Percentiles rank a stretch among this genome's conserved stretches.
These are phyloP conservation scores for Diaporthe nobilis DNA, from an alignment of 2,329 filamentous ascomycete species.

Conservation along the genomic window DNA sequence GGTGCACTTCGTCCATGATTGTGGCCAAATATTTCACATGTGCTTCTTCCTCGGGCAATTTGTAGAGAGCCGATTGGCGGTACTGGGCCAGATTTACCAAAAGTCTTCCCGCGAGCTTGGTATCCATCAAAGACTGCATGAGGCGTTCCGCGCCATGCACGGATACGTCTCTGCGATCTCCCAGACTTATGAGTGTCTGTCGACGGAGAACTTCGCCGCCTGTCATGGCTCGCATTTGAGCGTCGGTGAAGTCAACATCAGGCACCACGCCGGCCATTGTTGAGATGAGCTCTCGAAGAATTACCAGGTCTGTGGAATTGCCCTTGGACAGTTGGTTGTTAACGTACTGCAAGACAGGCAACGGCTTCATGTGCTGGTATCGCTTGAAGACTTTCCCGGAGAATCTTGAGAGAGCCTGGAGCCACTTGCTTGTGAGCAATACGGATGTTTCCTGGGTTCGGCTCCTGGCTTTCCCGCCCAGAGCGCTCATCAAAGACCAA, in stretches of 20 bases:
- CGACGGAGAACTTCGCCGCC: conserved; percentile 85
- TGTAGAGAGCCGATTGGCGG: conserved; percentile 87
- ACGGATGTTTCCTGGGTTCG: conserved; percentile 74
- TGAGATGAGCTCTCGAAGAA: conserved; percentile 89
- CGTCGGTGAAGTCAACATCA: conserved; percentile 88
- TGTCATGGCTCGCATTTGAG: conserved; percentile 88
- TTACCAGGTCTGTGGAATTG: conserved; percentile 91
- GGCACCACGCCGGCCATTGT: conserved; percentile 96
- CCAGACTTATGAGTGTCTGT: conserved; percentile 83
- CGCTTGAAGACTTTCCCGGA: conserved; percentile 90
- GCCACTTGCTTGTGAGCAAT: conserved; percentile 88
- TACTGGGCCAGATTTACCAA: conserved; percentile 94
- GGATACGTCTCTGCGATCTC: conserved; percentile 85
- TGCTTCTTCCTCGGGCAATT: conserved; percentile 77
- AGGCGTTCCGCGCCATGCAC: conserved; percentile 83
- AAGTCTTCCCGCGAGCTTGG: conserved; percentile 83
- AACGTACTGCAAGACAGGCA: conserved; percentile 91
- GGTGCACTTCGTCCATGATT: conserved; percentile 90
- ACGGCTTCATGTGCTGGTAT: conserved; percentile 86
- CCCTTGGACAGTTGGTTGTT: conserved; percentile 84
- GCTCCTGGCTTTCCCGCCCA: conserved; percentile 73
- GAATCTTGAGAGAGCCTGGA: conserved; percentile 91
- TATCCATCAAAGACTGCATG: conserved; percentile 83
- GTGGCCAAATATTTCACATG: conserved; percentile 92
- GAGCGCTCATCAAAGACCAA: conserved; percentile 88